Conservation (phyloP, 2,329 filamentous ascomycete genomes). For the Sporothrix luriei region DNA sequence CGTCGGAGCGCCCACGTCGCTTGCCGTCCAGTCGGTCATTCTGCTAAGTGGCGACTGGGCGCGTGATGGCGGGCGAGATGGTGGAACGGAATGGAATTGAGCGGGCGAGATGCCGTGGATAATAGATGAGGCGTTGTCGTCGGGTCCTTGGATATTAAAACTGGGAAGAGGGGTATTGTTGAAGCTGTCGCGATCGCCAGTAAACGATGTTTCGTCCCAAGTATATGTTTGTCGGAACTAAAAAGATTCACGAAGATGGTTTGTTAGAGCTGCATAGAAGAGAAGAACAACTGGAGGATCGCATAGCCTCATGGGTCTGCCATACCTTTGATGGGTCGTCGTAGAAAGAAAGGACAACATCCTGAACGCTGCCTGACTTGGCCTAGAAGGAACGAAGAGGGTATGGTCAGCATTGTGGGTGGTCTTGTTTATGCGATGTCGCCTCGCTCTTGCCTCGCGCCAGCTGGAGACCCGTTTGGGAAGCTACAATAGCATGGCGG, state of each 20-base stretch:
- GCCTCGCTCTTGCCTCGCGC: conserved; percentile 2
- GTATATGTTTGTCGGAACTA: conserved; percentile 54
- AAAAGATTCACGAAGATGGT: background rate
- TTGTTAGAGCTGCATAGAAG: conserved; percentile 13
- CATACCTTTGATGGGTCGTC: conserved; percentile 51
- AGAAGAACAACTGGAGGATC: background rate
- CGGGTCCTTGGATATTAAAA: conserved; percentile 60
- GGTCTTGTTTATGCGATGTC: background rate
- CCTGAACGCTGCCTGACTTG: conserved; percentile 52
- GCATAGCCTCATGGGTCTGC: too few species aligned
- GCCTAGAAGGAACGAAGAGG: conserved; percentile 39
- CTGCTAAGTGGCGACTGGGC: conserved; percentile 60
- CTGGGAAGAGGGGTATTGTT: conserved; percentile 43
- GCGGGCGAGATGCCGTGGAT: conserved; percentile 51
- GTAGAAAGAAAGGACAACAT: conserved; percentile 57
- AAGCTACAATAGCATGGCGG: background rate
- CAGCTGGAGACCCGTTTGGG: background rate
- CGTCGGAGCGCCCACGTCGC: conserved; percentile 36
- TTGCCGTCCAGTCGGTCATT: conserved; percentile 52
- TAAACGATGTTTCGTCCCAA: conserved; percentile 61
- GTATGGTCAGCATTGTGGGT: background rate
- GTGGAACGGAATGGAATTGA: conserved; percentile 50
- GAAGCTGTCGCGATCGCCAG: conserved; percentile 55
- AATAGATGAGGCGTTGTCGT: conserved; percentile 45
- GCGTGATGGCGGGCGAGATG: conserved; percentile 65